These are phyloP conservation scores for Quercus aquifolioides DNA, from an alignment of 306 rosid species.

Conservation along the genomic window DNA sequence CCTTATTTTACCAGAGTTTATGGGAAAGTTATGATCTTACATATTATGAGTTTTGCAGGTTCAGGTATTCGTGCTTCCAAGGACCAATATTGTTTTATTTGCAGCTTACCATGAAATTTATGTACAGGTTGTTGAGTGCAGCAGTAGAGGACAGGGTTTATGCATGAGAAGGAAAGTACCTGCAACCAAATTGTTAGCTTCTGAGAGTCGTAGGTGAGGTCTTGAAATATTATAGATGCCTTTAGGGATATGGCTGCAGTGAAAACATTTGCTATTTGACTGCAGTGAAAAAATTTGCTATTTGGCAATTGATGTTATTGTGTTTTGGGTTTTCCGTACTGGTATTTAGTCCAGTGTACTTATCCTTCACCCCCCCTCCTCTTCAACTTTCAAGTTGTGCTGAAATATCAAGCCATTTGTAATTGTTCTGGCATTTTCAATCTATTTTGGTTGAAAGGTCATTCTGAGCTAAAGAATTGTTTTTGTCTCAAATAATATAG, in stretches of 20 bases:
- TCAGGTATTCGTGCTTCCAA: conserved; percentile 63
- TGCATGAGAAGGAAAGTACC: background rate
- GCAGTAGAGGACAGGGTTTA: conserved; percentile 1
- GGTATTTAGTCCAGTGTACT: too few relatives aligned
- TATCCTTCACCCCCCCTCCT: too few relatives aligned
- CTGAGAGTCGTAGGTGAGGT: background rate
- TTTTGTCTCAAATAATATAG: too few relatives aligned
- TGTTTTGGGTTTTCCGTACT: background rate
- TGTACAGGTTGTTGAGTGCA: conserved; percentile 56
- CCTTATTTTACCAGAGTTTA: background rate
- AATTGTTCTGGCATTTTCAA: too few relatives aligned
- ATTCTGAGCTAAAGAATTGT: too few relatives aligned
- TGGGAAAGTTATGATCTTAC: conserved; percentile 33
- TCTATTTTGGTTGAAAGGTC: too few relatives aligned
- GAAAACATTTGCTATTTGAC: background rate
- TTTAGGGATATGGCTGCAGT: background rate
- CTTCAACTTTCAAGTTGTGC: too few relatives aligned
- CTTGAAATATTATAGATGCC: background rate
- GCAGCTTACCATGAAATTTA: conserved; percentile 62
- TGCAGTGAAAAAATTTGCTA: too few relatives aligned
- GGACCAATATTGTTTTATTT: conserved; percentile 32
- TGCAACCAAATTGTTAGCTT: background rate
- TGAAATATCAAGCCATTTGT: too few relatives aligned
- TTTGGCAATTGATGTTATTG: background rate
- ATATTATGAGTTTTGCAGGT: conserved; percentile 62